Conservation (phyloP, 768 basidiomycete genomes). For the Pisolithus sp. region DNA sequence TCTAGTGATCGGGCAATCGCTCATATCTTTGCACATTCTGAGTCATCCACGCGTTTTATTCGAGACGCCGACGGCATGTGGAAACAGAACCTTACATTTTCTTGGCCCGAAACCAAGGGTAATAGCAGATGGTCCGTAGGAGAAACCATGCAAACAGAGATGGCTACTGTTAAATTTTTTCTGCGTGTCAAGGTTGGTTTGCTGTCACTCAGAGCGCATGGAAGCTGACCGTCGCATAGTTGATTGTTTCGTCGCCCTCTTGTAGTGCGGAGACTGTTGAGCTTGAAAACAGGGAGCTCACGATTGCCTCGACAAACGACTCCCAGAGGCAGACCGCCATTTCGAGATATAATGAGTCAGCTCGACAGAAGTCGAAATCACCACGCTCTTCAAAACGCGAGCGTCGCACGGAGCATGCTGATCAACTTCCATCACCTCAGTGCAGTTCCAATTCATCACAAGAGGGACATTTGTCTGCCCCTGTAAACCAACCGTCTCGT, state of each 20-base stretch:
- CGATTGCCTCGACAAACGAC: slow-evolving; percentile 64
- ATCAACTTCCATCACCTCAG: slow-evolving; percentile 37
- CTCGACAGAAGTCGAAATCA: slow-evolving; percentile 52
- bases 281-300: slow-evolving; percentile 60
- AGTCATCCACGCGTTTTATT: slow-evolving; percentile 53
- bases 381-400: slow-evolving; percentile 41
- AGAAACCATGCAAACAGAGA: slow-evolving; percentile 62
- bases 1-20: slow-evolving; percentile 31
- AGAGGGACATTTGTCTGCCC: slow-evolving; percentile 6
- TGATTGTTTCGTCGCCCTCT: slow-evolving; percentile 39
- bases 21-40: slow-evolving; percentile 49
- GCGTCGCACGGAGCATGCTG: slow-evolving; percentile 17
- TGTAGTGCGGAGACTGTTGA: slow-evolving; percentile 61
- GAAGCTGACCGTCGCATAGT: slow-evolving; percentile 22
- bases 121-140: slow-evolving; percentile 74
- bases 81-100: slow-evolving; percentile 59
- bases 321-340: slow-evolving; percentile 60
- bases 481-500: slow-evolving; percentile 1
- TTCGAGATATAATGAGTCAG: slow-evolving; percentile 48
- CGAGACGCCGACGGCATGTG: slow-evolving; percentile 53
- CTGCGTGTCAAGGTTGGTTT: slow-evolving; percentile 60
- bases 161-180: slow-evolving; percentile 65
- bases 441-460: slow-evolving; percentile 20
- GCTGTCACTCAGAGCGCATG: slow-evolving; percentile 2
- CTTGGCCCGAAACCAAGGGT: slow-evolving; percentile 66